Evolutionary conservation across 192 early-diverging fungal species (phyloP), one percentile per base, ranked within the genome.

Genomic region (Coemansia sp.): DNA sequence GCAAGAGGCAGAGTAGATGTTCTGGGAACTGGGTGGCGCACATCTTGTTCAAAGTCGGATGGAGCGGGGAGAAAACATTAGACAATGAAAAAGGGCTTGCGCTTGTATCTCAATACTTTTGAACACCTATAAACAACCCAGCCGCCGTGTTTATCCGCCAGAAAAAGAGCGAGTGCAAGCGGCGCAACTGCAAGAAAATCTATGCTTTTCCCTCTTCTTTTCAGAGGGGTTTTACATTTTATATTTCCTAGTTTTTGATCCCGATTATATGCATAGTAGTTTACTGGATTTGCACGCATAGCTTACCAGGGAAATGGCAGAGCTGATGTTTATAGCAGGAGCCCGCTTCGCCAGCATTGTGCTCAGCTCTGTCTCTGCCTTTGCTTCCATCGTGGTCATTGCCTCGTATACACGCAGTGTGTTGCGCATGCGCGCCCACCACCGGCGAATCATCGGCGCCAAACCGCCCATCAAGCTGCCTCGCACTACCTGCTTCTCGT

Each of bases 351-450:
- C 76, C 0, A 67, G 66, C 32, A 79, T 79, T 15, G 56, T 63
- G 10, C 64, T 73, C 10, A 79, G 68, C 71, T 67, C 52, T 39
- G 35, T 79, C 38, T 79, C 76, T 1, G 71, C 67, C 0, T 32
- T 72, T 37, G 66, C 71, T 0, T 79, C 76, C 8, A 61, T 73
- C 0, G 24, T 79, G 2, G 76, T 79, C 3, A 56, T 79, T 3
- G 35, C 73, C 6, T 79, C 76, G 2, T 79, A 73, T 39, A 60
- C 69, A 7, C 71, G 71, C 21, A 66, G 64, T 32, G 57, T 70
- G 12, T 24, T 65, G 2, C 60, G 60, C 47, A 73, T 70, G 22
- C 71, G 71, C 4, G 67, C 76, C 1, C 76, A 79, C 43, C 76
- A 79, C 32, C 70, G 71, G 27, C 64, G 52, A 47, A 73, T 79